Percentiles rank a stretch among this genome's conserved stretches.
Conservation (phyloP, 2,329 filamentous ascomycete species). For the Tolypocladium amazonense region DNA sequence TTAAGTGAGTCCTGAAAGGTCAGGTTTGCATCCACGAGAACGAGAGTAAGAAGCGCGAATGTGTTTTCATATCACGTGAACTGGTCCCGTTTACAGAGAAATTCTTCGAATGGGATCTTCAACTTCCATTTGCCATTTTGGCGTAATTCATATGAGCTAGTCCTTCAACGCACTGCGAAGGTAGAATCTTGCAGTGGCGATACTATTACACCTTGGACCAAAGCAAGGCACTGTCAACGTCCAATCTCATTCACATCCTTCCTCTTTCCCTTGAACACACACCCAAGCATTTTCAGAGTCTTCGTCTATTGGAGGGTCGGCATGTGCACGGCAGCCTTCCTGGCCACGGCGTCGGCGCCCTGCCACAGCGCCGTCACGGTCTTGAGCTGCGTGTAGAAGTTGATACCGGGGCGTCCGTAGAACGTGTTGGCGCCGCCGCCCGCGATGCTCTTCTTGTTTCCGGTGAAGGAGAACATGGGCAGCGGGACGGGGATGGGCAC, state of each 20-base stretch:
- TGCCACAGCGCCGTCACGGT: conserved; percentile 92
- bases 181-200: not conserved
- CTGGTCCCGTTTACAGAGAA: too few relatives aligned
- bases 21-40: too few relatives aligned
- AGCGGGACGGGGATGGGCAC: conserved; percentile 66
- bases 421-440: conserved; percentile 90
- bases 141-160: not conserved
- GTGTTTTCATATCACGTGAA: too few relatives aligned
- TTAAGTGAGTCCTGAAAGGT: too few relatives aligned
- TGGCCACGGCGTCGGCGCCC: conserved; percentile 71
- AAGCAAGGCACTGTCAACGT: not conserved
- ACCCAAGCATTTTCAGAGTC: not conserved
- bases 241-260: not conserved
- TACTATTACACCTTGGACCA: not conserved
- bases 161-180: not conserved
- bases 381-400: conserved; percentile 97
- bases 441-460: conserved; percentile 82
- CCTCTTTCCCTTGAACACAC: not conserved
- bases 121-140: not conserved
- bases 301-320: conserved; percentile 39
- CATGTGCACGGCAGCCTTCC: conserved; percentile 84
- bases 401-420: conserved; percentile 84
- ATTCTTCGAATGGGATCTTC: not conserved
- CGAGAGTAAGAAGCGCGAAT: too few relatives aligned
- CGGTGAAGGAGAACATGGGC: conserved; percentile 63